These are phyloP conservation scores for Grigorovia jiainica DNA, from an alignment of 805 yeast genomes.

Conservation along the genomic window DNA sequence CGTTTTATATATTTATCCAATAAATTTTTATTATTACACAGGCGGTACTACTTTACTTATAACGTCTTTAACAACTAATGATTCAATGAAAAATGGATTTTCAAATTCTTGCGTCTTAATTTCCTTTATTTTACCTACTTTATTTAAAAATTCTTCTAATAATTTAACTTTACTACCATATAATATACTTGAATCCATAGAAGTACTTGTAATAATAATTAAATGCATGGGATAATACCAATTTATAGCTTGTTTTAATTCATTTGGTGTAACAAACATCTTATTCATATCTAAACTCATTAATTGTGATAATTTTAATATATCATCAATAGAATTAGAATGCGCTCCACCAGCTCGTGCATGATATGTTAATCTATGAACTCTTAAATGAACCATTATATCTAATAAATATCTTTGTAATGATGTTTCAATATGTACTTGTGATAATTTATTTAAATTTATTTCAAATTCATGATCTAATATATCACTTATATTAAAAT, in stretches of 20 bases:
- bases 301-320: conserved; percentile 33
- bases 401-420: conserved; percentile 30
- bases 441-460: neutral
- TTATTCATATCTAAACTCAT: conserved; percentile 31
- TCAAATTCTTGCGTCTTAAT: conserved; percentile 11
- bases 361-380: conserved; percentile 42
- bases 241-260: conserved; percentile 40
- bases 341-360: conserved; percentile 40
- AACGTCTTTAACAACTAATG: conserved; percentile 43
- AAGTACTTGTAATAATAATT: conserved; percentile 36
- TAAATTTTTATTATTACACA: too few species aligned
- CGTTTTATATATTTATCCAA: too few species aligned
- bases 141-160: conserved; percentile 18
- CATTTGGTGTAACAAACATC: conserved; percentile 42
- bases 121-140: conserved; percentile 13
- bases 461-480: neutral
- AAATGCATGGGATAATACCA: conserved; percentile 43
- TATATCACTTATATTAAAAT: neutral
- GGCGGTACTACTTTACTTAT: conserved; percentile 41
- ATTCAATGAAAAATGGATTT: conserved; percentile 27
- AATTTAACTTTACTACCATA: conserved; percentile 24
- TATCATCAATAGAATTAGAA: conserved; percentile 37
- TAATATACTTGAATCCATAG: conserved; percentile 22
- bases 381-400: conserved; percentile 43
- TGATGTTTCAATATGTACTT: conserved; percentile 6